Evolutionary conservation across 345 rosid species (phyloP), one percentile per base, ranked within the genome.

Genomic region (Lepidium sativum): DNA sequence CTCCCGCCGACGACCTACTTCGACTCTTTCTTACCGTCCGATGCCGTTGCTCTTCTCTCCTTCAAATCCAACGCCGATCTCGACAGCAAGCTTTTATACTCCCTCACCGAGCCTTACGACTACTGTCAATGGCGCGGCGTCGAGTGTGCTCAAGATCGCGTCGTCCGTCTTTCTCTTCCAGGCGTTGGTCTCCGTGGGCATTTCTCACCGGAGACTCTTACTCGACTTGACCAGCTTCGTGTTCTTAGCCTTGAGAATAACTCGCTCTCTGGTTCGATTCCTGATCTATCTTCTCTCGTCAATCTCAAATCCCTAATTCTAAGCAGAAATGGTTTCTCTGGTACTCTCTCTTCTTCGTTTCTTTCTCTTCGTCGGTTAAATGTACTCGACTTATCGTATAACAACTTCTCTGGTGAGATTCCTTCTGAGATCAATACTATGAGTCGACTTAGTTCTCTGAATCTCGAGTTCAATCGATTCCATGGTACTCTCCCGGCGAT

Each of bases 121-220:
- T 89, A 80, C 79, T 92, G 98, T 50, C 91, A 86, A 67, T 92
- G 98, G 97, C 92, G 65, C 15, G 98, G 98, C 53, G 89, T 87
- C 31, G 80, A 82, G 17, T 92, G 98, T 61, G 65, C 67, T 20
- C 92, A 87, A 52, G 88, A 91, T 62, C 89, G 97, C 3, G 94
- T 92, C 34, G 85, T 89, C 47, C 86, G 94, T 35, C 63, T 83
- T 72, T 49, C 71, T 21, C 83, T 87, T 32, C 76, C 68, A 9
- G 65, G 78, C 20, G 70, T 53, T 58, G 81, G 80, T 18, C 84
- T 92, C 47, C 83, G 83, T 0, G 98, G 98, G 43, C 11, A 37
- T 38, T 72, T 92, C 63, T 69, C 96, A 1, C 77, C 91, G 16
- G 58, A 69, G 63, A 80, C 87, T 18, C 81, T 92, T 44, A 70